Conservation (phyloP, 768 basidiomycete species). For the Boletales sp. region DNA sequence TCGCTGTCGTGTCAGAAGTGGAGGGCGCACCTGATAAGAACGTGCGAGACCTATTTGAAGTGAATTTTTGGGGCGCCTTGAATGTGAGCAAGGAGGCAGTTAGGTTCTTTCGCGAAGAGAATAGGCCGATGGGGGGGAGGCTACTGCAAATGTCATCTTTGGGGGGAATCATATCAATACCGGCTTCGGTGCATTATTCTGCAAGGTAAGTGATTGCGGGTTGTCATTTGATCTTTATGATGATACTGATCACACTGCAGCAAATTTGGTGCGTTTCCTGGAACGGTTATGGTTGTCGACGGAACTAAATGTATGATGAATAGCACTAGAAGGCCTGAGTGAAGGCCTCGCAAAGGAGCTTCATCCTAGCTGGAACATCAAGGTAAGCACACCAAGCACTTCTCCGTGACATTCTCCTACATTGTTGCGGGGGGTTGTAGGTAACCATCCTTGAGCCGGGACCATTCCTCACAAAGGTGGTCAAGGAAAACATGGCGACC, state of each 20-base stretch:
- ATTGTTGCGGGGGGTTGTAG: not conserved
- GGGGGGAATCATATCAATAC: conserved; percentile 21
- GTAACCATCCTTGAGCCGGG: conserved; percentile 4
- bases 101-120: conserved; percentile 20
- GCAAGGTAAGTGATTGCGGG: conserved; percentile 14
- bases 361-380: conserved; percentile 20
- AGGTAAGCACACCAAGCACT: conserved; percentile 2
- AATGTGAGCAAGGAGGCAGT: conserved; percentile 33
- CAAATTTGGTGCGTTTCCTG: conserved; percentile 12
- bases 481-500: not conserved
- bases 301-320: not conserved
- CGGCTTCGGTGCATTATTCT: conserved; percentile 16
- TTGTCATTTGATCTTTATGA: not conserved
- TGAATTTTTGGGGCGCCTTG: conserved; percentile 44
- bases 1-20: conserved; percentile 29
- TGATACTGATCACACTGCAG: conserved; percentile 5
- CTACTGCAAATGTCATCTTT: conserved; percentile 36
- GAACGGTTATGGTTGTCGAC: not conserved
- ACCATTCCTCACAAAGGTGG: conserved; percentile 1
- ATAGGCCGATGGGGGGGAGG: conserved; percentile 34
- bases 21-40: conserved; percentile 33
- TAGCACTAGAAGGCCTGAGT: conserved; percentile 13
- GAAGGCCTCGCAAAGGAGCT: conserved; percentile 15
- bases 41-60: conserved; percentile 37
- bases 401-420: too few relatives aligned